Evolutionary conservation across 805 yeast species (phyloP), one percentile per base, ranked within the genome.

Genomic region (Nakazawaea holstii): DNA sequence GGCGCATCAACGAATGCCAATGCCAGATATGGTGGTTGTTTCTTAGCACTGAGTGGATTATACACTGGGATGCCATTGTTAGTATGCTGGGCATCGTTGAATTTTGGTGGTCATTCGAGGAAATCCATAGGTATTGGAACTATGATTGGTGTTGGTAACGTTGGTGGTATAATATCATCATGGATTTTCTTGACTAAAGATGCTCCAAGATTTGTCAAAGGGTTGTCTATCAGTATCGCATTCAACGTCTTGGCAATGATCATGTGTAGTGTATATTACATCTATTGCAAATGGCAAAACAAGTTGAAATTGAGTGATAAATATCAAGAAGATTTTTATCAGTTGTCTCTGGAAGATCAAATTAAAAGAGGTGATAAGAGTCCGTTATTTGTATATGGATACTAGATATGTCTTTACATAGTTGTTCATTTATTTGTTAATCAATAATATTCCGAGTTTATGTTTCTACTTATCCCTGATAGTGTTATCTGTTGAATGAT

Each of bases 91-190:
- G 62, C 75, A 17, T 71, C 80, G 9, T 66, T 82, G 59, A 82
- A 82, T 57, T 74, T 77, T 49, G 74, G 78, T 8, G 86, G 88
- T 9, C 88, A 83, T 59, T 60, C 73, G 17, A 69, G 87, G 55
- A 79, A 80, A 43, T 66, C 76, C 24, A 62, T 76, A 35, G 67
- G 72, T 47, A 60, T 76, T 20, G 77, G 76, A 0, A 70, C 72
- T 52, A 80, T 79, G 55, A 76, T 83, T 56, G 88, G 88, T 0
- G 81, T 83, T 55, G 89, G 87, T 46, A 83, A 83, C 63, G 80
- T 80, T 56, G 89, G 88, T 40, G 88, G 87, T 50, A 82, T 83
- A 55, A 72, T 82, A 48, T 67, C 87, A 5, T 74, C 86, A 1
- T 83, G 71, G 54, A 63, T 80, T 17, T 82, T 77, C 66, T 68